Base-by-base conservation (phyloP, 169 alveolate genomes). In the Eimeria praecox region DNA sequence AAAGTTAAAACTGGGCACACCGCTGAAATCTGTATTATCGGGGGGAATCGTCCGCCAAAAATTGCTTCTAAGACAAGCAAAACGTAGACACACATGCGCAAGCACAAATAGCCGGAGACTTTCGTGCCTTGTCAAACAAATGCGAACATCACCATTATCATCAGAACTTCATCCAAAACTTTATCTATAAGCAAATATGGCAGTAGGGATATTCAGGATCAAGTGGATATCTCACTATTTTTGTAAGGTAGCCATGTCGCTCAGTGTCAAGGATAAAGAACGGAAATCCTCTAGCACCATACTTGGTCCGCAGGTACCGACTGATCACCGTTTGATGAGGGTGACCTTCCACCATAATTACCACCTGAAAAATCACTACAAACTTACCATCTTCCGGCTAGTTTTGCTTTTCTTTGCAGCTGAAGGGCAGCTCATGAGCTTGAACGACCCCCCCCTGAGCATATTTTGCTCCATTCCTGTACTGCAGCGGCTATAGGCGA, bases 341-440 rank as follows among this genome's bases (percentile, higher is more conserved):
- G 20, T 86, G 93, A 20, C 93, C 93, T 40, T 86, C 80, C 9
- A 86, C 93, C 93, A 86, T 86, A 16, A 86, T 42, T 44, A 59
- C 69, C 71, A 86, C 93, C 93, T 86, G 93, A 12, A 40, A 20
- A 10, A 16, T 3, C 89, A 78, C 89, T 12, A 30, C 38, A 78
- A 44, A 78, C 30, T 20, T 42, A 12, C 5, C 22, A 1, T 42
- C 27, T 69, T 69, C 2, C 22, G 78, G 9, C 27, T 1, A 69
- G 78, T 20, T 1, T 8, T 69, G 78, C n/a, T 30, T 30, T 14
- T 4, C 42, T 33, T 4, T 69, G 46, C 22, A 64, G 10, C 38
- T 64, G 75, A 49, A n/a, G n/a, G n/a, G n/a, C n/a, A n/a, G n/a
- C n/a, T n/a, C n/a, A n/a, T n/a, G n/a, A n/a, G n/a, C n/a, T 22